These are phyloP conservation scores for Globisporangium canariense DNA, from an alignment of 352 stramenopile genomes.

Conservation along the genomic window DNA sequence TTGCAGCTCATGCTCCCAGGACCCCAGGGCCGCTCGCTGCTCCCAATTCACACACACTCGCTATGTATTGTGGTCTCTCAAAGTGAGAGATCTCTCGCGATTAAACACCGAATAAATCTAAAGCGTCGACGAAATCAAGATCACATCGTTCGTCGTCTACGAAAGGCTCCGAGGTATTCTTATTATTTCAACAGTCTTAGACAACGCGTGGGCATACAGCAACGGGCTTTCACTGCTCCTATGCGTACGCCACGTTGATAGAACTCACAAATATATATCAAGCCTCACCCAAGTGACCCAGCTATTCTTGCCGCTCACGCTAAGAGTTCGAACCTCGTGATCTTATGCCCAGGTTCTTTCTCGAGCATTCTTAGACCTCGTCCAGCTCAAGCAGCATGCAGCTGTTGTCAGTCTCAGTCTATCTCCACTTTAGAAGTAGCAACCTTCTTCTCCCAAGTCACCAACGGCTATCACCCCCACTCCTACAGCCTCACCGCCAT, in stretches of 20 bases:
- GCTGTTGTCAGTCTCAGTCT: not conserved
- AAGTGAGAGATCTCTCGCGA: not conserved
- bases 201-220: too few relatives aligned
- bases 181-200: too few relatives aligned
- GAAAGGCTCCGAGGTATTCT: not conserved
- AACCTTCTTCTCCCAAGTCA: not conserved
- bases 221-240: too few relatives aligned
- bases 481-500: not conserved
- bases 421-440: not conserved
- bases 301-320: not conserved
- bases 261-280: not conserved
- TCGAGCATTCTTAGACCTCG: not conserved
- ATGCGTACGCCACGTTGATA: too few relatives aligned
- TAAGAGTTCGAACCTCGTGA: not conserved
- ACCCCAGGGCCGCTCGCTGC: too few relatives aligned
- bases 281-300: not conserved
- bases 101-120: not conserved
- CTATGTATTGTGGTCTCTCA: constrained; percentile 1
- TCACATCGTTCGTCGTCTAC: not conserved
- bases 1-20: not conserved
- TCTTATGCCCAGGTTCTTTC: not conserved
- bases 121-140: not conserved
- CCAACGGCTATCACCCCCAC: not conserved
- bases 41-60: not conserved
- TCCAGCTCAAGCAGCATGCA: not conserved